These are phyloP conservation scores for Prunus mongolica DNA, from an alignment of 306 rosid species.

Conservation along the genomic window DNA sequence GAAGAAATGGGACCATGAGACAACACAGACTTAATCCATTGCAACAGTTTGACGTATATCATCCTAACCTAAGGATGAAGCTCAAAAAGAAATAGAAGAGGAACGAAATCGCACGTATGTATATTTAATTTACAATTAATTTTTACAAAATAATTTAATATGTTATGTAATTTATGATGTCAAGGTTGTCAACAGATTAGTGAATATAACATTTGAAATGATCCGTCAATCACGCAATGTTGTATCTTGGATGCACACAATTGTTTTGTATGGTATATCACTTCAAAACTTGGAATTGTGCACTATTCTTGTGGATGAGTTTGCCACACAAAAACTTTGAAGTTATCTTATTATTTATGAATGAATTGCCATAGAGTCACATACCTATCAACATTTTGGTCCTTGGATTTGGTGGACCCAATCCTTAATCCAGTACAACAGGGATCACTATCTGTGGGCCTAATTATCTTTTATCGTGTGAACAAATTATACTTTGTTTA, in stretches of 20 bases:
- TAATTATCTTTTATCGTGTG: neutral
- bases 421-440: neutral
- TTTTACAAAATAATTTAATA: neutral
- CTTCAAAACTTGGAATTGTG: neutral
- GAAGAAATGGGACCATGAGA: neutral
- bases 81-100: neutral
- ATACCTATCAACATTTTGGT: neutral
- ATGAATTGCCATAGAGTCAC: neutral
- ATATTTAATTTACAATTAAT: no score
- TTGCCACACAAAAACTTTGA: slow-evolving; percentile 1
- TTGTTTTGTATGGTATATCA: no score
- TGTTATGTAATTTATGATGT: no score
- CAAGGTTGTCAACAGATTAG: no score
- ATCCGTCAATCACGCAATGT: no score
- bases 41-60: neutral
- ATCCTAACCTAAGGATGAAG: neutral
- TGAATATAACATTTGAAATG: no score
- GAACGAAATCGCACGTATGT: neutral
- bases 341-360: neutral
- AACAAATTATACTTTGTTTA: neutral
- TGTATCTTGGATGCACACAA: no score
- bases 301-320: slow-evolving; percentile 4
- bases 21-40: neutral
- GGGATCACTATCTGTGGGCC: neutral
- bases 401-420: neutral